phyloP scores from a whole-genome alignment of 2,329 filamentous ascomycete species.

The Pseudogymnoascus sp. region DNA sequence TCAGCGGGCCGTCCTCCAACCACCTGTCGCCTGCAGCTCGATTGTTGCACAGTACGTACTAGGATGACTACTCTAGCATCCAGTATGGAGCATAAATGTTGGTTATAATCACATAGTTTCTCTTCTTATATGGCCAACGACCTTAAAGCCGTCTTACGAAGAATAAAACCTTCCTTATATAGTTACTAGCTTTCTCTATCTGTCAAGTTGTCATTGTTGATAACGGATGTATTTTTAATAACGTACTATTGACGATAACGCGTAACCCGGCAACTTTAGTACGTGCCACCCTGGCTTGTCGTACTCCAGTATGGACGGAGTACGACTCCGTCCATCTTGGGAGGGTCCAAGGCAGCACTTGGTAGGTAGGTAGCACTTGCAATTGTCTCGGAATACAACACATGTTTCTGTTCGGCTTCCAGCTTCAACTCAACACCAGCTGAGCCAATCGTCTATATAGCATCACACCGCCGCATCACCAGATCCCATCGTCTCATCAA shows the following conservation, averaged over 20 bases:
- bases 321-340: neutral
- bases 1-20: neutral
- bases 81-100: neutral
- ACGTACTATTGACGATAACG: neutral
- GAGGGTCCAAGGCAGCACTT: conserved; percentile 1
- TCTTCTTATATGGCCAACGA: neutral
- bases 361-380: neutral
- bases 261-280: neutral
- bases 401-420: neutral
- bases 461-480: neutral
- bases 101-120: neutral
- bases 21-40: no score
- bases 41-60: no score
- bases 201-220: neutral
- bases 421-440: neutral
- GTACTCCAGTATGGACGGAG: neutral
- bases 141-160: neutral
- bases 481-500: neutral
- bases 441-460: neutral
- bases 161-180: neutral
- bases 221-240: neutral
- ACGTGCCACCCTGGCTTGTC: neutral
- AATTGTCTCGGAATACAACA: neutral
- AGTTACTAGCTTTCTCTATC: neutral
- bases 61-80: neutral